A percentile compares a stretch with the other conserved stretches of the same genome.
Conservation (phyloP, 1,284 basidiomycete species). For the Moesziomyces globuligerus region DNA sequence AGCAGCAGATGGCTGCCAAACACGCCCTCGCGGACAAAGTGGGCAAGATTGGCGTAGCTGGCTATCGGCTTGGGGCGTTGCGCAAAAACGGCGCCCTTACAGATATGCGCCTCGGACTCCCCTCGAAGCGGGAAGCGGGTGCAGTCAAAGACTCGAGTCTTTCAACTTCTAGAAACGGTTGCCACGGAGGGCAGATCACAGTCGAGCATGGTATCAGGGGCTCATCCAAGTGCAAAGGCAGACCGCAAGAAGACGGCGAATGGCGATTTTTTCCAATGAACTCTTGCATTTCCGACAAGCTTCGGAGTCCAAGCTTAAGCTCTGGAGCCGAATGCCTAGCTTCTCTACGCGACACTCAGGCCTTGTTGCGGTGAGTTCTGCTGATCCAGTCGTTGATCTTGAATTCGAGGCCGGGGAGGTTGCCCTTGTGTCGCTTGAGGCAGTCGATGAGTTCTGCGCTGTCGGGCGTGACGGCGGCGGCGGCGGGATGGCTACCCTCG, state of each 20-base stretch:
- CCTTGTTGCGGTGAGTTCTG: slow-evolving; percentile 1
- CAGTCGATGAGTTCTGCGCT: slow-evolving; percentile 42
- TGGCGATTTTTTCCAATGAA: no score
- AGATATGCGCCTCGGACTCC: not conserved
- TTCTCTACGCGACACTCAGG: no score
- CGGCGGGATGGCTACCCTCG: slow-evolving; percentile 59
- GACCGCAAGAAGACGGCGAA: no score
- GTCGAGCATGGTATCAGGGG: no score
- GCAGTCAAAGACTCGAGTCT: no score
- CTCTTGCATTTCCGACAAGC: no score
- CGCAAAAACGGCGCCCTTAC: not conserved
- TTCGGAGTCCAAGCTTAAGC: no score
- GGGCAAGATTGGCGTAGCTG: not conserved
- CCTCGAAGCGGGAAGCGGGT: no score
- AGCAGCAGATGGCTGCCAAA: slow-evolving; percentile 1
- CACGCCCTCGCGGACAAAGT: not conserved
- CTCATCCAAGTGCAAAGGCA: no score
- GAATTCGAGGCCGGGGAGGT: slow-evolving; percentile 47
- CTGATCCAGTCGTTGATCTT: slow-evolving; percentile 55
- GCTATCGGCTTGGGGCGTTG: not conserved
- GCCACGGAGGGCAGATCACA: no score
- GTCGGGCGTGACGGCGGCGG: slow-evolving; percentile 50
- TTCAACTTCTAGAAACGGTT: no score
- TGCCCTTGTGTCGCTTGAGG: slow-evolving; percentile 47
- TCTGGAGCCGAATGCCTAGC: no score